phyloP scores from a whole-genome alignment of 2,329 filamentous ascomycete genomes.

The Balansia obtecta region DNA sequence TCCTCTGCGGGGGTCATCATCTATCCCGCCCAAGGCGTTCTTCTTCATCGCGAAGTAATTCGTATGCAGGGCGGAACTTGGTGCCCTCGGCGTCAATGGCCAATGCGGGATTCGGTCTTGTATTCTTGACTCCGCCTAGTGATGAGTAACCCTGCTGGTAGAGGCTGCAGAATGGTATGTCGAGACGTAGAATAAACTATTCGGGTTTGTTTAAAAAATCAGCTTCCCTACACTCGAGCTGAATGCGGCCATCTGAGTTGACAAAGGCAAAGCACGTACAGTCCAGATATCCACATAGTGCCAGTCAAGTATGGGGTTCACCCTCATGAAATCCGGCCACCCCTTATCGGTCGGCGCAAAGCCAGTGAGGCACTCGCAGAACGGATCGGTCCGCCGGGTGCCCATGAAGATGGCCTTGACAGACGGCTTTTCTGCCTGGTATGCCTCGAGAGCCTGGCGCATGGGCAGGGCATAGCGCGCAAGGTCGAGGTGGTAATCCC shows the following conservation, averaged over 20 bases:
- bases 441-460: conserved; percentile 67
- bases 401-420: conserved; percentile 47
- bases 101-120: conserved; percentile 73
- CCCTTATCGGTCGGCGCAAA: conserved; percentile 81
- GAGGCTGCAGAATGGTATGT: conserved; percentile 71
- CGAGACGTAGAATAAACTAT: conserved; percentile 67
- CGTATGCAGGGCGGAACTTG: conserved; percentile 60
- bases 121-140: conserved; percentile 82
- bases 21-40: conserved; percentile 65
- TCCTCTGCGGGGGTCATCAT: conserved; percentile 11
- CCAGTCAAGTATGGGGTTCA: conserved; percentile 97
- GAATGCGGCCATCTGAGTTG: background rate
- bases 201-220: background rate
- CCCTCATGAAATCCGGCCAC: conserved; percentile 86
- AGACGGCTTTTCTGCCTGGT: conserved; percentile 49
- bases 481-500: conserved; percentile 62
- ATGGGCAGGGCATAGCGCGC: conserved; percentile 66
- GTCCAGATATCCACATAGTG: conserved; percentile 92
- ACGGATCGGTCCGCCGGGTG: conserved; percentile 86
- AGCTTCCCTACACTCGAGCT: background rate
- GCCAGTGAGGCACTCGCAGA: conserved; percentile 63
- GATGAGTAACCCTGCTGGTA: conserved; percentile 88
- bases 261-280: conserved; percentile 37
- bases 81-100: conserved; percentile 24
- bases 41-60: conserved; percentile 60